These are phyloP conservation scores for Clathrus columnatus DNA, from an alignment of 768 basidiomycete species.

Conservation along the genomic window DNA sequence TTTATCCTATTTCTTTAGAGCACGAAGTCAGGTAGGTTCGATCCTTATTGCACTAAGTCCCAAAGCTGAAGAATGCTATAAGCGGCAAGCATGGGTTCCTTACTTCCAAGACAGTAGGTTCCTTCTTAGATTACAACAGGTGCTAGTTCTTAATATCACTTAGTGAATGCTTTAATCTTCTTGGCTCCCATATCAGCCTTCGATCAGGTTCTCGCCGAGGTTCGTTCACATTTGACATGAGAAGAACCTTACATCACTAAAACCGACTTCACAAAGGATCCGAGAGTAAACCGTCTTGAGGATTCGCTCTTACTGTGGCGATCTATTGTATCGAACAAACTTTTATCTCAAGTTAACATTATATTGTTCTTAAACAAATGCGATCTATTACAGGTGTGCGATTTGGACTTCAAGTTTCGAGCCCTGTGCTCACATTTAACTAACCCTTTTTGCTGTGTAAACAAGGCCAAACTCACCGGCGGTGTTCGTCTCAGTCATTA, in stretches of 20 bases:
- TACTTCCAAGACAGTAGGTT: slow-evolving; percentile 76
- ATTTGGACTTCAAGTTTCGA: slow-evolving; percentile 50
- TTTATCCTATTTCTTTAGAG: slow-evolving; percentile 22
- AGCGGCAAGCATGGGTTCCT: slow-evolving; percentile 79
- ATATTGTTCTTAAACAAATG: slow-evolving; percentile 78
- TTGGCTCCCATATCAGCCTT: slow-evolving; percentile 83
- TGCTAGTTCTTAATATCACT: not conserved
- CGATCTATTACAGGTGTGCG: slow-evolving; percentile 63
- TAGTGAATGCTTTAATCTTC: slow-evolving; percentile 84
- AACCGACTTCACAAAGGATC: slow-evolving; percentile 43
- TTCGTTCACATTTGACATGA: slow-evolving; percentile 22
- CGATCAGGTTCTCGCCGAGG: slow-evolving; percentile 76
- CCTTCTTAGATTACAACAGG: no score
- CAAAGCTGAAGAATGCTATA: no score
- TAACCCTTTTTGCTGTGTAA: not conserved
- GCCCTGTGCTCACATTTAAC: slow-evolving; percentile 10
- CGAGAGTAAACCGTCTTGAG: slow-evolving; percentile 65
- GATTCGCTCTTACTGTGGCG: slow-evolving; percentile 75
- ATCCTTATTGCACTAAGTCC: no score
- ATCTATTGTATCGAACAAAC: slow-evolving; percentile 58
- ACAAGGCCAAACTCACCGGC: slow-evolving; percentile 62
- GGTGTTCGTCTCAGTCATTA: slow-evolving; percentile 66
- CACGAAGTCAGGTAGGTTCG: slow-evolving; percentile 57
- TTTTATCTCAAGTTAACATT: slow-evolving; percentile 67
- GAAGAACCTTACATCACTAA: slow-evolving; percentile 12